These are phyloP conservation scores for Coprinopsis cinerea DNA, from an alignment of 768 basidiomycete genomes.

Conservation along the genomic window DNA sequence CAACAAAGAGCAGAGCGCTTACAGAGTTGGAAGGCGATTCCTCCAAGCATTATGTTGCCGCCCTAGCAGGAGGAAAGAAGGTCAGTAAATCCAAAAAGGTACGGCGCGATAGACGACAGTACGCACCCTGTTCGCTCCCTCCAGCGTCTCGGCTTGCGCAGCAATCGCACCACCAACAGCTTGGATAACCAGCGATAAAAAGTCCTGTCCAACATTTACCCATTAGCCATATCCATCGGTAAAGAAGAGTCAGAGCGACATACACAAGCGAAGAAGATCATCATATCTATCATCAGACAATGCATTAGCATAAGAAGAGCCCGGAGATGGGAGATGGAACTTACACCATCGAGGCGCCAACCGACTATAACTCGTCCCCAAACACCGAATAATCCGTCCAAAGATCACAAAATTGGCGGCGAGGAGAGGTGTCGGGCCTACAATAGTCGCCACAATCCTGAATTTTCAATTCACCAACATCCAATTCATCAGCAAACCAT, in stretches of 20 bases:
- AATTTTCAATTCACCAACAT: not conserved
- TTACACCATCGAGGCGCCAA: conserved; percentile 17
- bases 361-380: conserved; percentile 34
- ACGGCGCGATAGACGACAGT: not conserved
- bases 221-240: not conserved
- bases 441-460: conserved; percentile 23
- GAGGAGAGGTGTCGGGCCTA: conserved; percentile 35
- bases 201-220: conserved; percentile 24
- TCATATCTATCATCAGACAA: not conserved
- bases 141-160: conserved; percentile 24
- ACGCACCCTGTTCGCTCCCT: conserved; percentile 12
- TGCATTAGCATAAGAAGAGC: not conserved
- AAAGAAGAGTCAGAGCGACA: not conserved
- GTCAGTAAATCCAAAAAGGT: not conserved
- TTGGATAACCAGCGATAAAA: conserved; percentile 57
- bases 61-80: conserved; percentile 16
- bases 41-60: conserved; percentile 37
- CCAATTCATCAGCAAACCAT: conserved; percentile 17
- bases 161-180: conserved; percentile 58
- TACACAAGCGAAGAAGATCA: conserved; percentile 1
- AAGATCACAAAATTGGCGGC: conserved; percentile 38
- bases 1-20: not conserved
- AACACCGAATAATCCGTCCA: conserved; percentile 23
- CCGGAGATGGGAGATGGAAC: conserved; percentile 1
- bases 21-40: conserved; percentile 42